Evolutionary conservation across 2,329 filamentous ascomycete species (phyloP), one percentile per base, ranked within the genome.

Genomic region (Cladosporium halotolerans): DNA sequence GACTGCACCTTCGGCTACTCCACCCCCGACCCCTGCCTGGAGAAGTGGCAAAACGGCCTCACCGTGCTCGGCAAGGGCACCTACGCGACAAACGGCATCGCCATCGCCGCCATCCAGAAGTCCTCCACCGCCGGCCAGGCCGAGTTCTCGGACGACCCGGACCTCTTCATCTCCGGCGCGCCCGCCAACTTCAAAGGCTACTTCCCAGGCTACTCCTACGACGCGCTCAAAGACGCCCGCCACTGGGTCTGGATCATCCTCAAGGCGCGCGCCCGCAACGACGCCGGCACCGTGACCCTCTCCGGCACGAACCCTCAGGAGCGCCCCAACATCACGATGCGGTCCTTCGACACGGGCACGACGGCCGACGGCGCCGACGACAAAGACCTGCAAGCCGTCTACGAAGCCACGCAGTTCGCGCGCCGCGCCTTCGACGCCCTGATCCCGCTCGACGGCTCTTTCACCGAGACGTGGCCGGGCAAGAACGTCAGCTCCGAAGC

Each of bases 251-350:
- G 74, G 74, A 68, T 68, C 10, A 74, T 77, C 4, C 72, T 88
- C 49, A 83, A 84, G 67, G 76, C 79, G 0, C 82, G 84, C 59
- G 77, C 83, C 0, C 77, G 80, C 49, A 86, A 87, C 64, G 60
- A 57, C 43, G 56, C 65, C 45, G 67, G 67, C 19, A 62, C 61
- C 13, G 59, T 66, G 0, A 64, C 67, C 54, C 64, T 69, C 54
- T 63, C 56, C 28, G 59, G 55, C 51, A 57, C 57, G 65, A 32
- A 53, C 16, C 42, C 50, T 5, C 42, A 40, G 14, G 32, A 53
- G 8, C 32, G 40, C 33, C 50, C 50, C 13, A 40, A 45, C n/a
- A 53, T 53, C 50, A 66, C 42, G 2, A 47, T 47, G 50, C 33
- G 41, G 9, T 69, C 66, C 48, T 68, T 52, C 16, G 50, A 53